Evolutionary conservation across 2,329 filamentous ascomycete species (phyloP).

Genomic region (Cladosporium sp.): DNA sequence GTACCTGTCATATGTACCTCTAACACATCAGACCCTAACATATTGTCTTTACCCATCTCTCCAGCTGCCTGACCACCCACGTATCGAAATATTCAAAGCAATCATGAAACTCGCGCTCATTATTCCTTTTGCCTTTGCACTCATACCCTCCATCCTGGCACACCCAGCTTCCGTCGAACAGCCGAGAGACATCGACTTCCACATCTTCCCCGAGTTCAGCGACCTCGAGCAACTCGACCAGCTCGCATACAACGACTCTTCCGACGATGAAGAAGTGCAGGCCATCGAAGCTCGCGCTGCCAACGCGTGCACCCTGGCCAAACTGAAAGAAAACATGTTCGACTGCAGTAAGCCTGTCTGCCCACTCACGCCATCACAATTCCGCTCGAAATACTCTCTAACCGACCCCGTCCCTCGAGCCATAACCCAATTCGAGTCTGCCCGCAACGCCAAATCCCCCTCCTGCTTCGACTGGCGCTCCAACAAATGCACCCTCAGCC

Average conservation of each 20-base stretch:
- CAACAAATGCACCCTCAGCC: not conserved
- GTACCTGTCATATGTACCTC: too few species aligned
- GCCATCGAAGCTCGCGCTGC: not conserved
- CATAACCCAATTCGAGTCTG: not conserved
- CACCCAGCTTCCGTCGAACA: not conserved
- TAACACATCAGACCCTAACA: too few species aligned
- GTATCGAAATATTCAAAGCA: not conserved
- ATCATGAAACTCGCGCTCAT: not conserved
- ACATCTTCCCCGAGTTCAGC: not conserved
- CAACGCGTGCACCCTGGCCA: not conserved
- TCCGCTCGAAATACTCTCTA: not conserved
- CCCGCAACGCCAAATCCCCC: slow-evolving; percentile 1
- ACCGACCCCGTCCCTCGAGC: not conserved
- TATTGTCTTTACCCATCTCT: too few species aligned
- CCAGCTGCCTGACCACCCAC: not conserved
- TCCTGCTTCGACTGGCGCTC: slow-evolving; percentile 7
- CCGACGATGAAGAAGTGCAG: not conserved
- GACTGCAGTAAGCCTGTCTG: not conserved
- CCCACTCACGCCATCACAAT: not conserved
- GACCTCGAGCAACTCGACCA: not conserved
- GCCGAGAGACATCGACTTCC: not conserved
- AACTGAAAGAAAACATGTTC: not conserved
- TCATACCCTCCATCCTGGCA: not conserved
- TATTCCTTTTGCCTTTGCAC: not conserved
- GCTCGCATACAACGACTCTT: not conserved